Evolutionary conservation across 768 basidiomycete genomes (phyloP), one percentile per base, ranked within the genome.

Genomic region (Myochromella boudieri): DNA sequence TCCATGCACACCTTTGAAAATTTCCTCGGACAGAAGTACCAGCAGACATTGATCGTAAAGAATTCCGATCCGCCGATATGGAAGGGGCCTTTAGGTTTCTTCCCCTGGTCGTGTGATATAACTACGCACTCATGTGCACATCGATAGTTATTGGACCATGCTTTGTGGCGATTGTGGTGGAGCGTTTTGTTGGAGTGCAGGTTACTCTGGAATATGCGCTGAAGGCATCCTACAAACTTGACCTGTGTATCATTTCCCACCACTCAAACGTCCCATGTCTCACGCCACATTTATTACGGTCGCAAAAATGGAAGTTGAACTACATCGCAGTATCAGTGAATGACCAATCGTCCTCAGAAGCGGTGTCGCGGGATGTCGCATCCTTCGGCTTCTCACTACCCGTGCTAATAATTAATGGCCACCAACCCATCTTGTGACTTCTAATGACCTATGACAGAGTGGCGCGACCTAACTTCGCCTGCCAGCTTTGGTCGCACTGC

Each of bases 211-310:
- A 6, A 71, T 70, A 2, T 80, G 78, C 48, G 58, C 64, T 1
- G 50, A 69, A 32, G 77, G 15, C 69, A 86, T 58, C 75, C 81
- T n/a, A 65, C 58, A 22, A 85, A 82, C 66, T 86, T 79, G 60
- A 26, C 49, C 17, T 37, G 65, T 72, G 40, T 42, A 67, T 61
- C 15, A 11, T 29, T 18, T 18, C 2, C 26, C 32, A 9, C 34
- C 37, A 44, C 20, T 33, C 27, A n/a, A 24, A 44, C 20, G 15
- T 9, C 29, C 43, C 45, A 14, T 4, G 14, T 39, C 12, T 48
- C 33, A 33, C 14, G 24, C 27, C 20, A 10, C 10, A n/a, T n/a
- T n/a, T 31, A n/a, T 15, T 46, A n/a, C 55, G 81, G 80, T 65
- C 57, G 78, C 79, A 9, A 62, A 75, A 56, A n/a, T 82, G 79